Evolutionary conservation across 371 early-diverging fungal species (phyloP).

Genomic region (Mucor sp.): DNA sequence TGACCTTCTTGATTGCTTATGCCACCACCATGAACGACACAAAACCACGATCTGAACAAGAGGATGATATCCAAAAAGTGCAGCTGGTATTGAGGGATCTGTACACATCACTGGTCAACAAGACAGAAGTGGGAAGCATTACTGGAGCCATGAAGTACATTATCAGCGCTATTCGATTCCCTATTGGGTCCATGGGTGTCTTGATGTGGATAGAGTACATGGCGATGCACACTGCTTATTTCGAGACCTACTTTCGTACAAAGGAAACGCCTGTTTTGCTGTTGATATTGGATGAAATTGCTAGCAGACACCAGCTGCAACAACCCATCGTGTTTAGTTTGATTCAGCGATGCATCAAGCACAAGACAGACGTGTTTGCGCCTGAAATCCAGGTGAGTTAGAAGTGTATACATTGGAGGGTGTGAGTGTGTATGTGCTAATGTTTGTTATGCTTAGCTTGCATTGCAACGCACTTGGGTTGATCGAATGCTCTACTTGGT

Average conservation of each 20-base stretch:
- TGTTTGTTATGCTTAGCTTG: conserved; percentile 38
- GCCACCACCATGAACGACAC: conserved; percentile 54
- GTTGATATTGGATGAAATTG: conserved; percentile 70
- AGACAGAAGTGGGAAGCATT: conserved; percentile 29
- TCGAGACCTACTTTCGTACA: conserved; percentile 67
- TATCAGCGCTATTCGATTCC: conserved; percentile 35
- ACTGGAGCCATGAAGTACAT: conserved; percentile 30
- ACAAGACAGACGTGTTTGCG: conserved; percentile 43
- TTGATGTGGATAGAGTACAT: conserved; percentile 68
- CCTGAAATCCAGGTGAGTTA: conserved; percentile 57
- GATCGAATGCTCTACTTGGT: conserved; percentile 68
- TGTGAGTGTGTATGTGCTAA: background rate
- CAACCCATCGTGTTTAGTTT: conserved; percentile 63
- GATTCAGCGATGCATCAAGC: conserved; percentile 42
- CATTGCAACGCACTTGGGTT: conserved; percentile 63
- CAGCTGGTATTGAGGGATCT: conserved; percentile 21
- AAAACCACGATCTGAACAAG: conserved; percentile 20
- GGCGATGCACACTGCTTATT: conserved; percentile 61
- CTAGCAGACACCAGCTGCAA: conserved; percentile 64
- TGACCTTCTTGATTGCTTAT: conserved; percentile 63
- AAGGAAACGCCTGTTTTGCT: conserved; percentile 62
- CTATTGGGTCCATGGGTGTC: conserved; percentile 59
- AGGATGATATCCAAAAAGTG: conserved; percentile 15
- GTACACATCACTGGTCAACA: conserved; percentile 14
- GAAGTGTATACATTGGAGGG: background rate